Evolutionary conservation across 768 basidiomycete species (phyloP).

Genomic region (Tulasnella sp.): DNA sequence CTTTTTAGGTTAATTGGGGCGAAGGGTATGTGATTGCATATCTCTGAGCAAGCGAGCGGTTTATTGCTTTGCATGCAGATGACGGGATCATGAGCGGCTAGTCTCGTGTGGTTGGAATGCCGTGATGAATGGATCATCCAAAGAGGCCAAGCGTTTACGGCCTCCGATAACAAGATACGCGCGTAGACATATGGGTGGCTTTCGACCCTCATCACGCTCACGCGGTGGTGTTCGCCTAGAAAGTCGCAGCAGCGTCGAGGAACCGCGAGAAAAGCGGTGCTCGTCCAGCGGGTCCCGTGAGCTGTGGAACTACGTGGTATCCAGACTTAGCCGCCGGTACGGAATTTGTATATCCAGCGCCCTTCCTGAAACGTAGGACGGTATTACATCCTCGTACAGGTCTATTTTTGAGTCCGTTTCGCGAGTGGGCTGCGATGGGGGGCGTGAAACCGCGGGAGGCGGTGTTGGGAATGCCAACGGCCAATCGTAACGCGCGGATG

Average conservation of each 20-base stretch:
- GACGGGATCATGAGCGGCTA: not conserved
- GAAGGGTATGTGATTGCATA: not conserved
- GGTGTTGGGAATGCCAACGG: not conserved
- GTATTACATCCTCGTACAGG: too few species aligned
- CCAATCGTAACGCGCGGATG: not conserved
- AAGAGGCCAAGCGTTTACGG: not conserved
- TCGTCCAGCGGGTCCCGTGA: not conserved
- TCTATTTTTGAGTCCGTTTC: not conserved
- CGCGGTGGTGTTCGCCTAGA: not conserved
- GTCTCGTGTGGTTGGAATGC: not conserved
- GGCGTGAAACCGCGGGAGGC: not conserved
- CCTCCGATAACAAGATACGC: not conserved
- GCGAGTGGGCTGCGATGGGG: not conserved
- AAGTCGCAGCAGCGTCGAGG: not conserved
- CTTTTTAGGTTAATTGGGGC: not conserved
- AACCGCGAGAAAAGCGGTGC: not conserved
- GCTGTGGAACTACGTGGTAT: not conserved
- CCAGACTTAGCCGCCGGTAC: not conserved
- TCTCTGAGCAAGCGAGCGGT: not conserved
- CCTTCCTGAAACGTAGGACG: too few species aligned
- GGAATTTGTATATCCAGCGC: not conserved
- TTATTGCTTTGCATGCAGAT: not conserved
- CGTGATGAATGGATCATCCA: constrained; percentile 5
- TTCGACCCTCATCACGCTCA: not conserved
- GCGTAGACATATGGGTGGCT: not conserved